A percentile compares a stretch with the other conserved stretches of the same genome.
phyloP scores from a whole-genome alignment of 2,329 filamentous ascomycete species.

The Hysterium pulicare region DNA sequence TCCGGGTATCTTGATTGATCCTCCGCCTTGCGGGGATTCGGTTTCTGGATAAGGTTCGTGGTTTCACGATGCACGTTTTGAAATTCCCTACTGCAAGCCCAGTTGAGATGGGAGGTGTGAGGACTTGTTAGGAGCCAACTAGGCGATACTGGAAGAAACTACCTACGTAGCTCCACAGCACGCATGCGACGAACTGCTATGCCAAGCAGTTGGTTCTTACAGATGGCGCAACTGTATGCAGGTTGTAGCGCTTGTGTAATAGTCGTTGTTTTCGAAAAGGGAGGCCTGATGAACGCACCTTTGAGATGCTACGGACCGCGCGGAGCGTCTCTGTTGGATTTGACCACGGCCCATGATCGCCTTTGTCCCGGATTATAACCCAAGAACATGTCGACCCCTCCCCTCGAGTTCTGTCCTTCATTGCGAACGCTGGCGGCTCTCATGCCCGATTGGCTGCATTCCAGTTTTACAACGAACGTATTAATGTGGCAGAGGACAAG shows the following conservation, averaged over 20 bases:
- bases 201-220: neutral
- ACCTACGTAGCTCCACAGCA: neutral
- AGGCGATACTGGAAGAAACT: neutral
- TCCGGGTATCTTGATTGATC: too few species aligned
- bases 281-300: slow-evolving; percentile 1
- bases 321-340: neutral
- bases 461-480: neutral
- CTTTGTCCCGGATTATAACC: too few species aligned
- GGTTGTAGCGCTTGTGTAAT: neutral
- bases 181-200: neutral
- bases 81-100: too few species aligned
- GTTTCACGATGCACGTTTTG: neutral
- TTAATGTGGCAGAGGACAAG: neutral
- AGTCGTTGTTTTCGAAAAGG: neutral
- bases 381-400: neutral
- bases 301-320: neutral
- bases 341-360: neutral
- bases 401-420: neutral
- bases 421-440: neutral
- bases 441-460: neutral
- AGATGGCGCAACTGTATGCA: neutral
- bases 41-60: too few species aligned
- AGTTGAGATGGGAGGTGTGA: neutral
- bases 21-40: too few species aligned
- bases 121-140: neutral